These are phyloP conservation scores for Grigorovia yakushimaensis DNA, from an alignment of 805 yeast genomes.

Conservation along the genomic window DNA sequence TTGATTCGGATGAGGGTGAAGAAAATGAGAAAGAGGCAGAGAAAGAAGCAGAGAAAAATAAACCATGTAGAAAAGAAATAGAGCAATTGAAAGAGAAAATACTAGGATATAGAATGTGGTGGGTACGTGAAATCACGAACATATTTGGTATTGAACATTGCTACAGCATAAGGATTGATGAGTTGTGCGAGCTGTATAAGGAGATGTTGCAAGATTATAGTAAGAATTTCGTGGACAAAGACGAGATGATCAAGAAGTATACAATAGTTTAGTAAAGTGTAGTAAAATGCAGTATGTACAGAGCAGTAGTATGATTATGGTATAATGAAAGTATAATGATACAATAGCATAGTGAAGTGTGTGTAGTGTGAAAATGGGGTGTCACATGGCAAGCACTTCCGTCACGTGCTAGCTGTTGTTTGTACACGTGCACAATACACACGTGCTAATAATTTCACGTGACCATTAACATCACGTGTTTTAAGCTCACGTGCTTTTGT, in stretches of 20 bases:
- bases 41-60: too few relatives aligned
- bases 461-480: too few relatives aligned
- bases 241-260: neutral
- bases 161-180: conserved; percentile 15
- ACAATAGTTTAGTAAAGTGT: neutral
- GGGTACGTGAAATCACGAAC: conserved; percentile 26
- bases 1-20: neutral
- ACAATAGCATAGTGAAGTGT: too few relatives aligned
- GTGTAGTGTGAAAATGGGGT: too few relatives aligned
- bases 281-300: too few relatives aligned
- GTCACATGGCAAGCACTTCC: too few relatives aligned
- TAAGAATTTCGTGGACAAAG: neutral
- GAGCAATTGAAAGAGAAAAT: neutral
- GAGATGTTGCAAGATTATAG: conserved; percentile 11
- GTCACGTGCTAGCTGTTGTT: too few relatives aligned
- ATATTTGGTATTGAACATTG: conserved; percentile 22
- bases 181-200: conserved; percentile 13
- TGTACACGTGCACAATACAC: too few relatives aligned
- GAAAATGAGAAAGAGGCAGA: neutral
- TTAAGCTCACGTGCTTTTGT: too few relatives aligned
- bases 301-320: too few relatives aligned
- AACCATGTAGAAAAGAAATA: neutral
- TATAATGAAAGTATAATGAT: too few relatives aligned
- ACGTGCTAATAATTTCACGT: too few relatives aligned
- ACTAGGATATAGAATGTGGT: conserved; percentile 21